Evolutionary conservation across 2,329 filamentous ascomycete species (phyloP).

Genomic region (Epichloe sibirici): DNA sequence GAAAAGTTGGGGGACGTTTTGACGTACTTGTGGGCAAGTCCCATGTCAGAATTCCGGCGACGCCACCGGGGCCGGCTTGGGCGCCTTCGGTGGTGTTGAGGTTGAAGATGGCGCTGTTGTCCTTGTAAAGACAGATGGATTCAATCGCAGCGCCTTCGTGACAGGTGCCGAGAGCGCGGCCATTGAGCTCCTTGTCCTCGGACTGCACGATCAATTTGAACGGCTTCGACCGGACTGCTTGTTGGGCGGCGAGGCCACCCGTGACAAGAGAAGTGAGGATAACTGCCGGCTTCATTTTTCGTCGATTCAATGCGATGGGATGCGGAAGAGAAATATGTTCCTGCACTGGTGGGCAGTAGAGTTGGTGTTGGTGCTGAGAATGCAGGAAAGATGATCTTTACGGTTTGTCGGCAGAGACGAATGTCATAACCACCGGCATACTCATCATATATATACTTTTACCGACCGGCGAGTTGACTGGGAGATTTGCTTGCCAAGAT

Average conservation of each 20-base stretch:
- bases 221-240: constrained; percentile 11
- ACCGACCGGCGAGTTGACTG: no score
- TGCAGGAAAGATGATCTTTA: no score
- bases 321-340: no score
- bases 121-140: constrained; percentile 8
- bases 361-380: no score
- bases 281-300: no score
- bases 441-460: no score
- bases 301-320: no score
- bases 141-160: constrained; percentile 13
- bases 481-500: no score
- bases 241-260: constrained; percentile 4
- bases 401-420: no score
- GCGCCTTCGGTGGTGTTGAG: constrained; percentile 10
- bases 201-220: constrained; percentile 11
- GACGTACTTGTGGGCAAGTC: constrained; percentile 5
- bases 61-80: constrained; percentile 3
- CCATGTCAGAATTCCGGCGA: constrained; percentile 7
- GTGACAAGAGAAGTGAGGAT: no score
- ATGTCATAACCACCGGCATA: no score
- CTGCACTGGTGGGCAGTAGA: no score
- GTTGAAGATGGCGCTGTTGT: constrained; percentile 2
- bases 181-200: constrained; percentile 8
- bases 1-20: neutral
- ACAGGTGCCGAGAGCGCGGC: constrained; percentile 8